Evolutionary conservation across 495 filamentous ascomycete species (phyloP), one percentile per base, ranked within the genome.

Genomic region (Corynascus novoguineensis): DNA sequence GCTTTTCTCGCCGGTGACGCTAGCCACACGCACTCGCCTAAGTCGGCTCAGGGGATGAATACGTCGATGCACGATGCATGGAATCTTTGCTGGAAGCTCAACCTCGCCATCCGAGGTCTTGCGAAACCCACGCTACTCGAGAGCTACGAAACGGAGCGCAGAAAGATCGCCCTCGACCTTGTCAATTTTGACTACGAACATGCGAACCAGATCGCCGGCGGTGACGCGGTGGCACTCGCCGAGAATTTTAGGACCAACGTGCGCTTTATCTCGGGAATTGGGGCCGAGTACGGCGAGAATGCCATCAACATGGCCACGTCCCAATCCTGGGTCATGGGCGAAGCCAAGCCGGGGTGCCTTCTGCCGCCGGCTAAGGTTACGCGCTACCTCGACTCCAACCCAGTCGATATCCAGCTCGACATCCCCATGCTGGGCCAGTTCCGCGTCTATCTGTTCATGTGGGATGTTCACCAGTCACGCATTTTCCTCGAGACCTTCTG

Each of bases 11-110:
- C 84, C 15, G 87, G 87, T 38, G 87, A 90, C 61, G 87, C 87
- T 11, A 81, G 81, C 34, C 87, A 90, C 68, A 89, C 87, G 0
- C 87, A 89, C 67, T 84, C 81, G 11, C 85, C 87, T 14, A 88
- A 88, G 66, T 84, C 85, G 10, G 87, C 85, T 4, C 87, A 88
- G 64, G 87, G 87, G n/a, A 87, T 87, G 83, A 90, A 90, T 60
- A 81, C 86, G 48, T 83, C 79, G 47, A 85, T 90, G 82, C 85
- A 87, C 60, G 88, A 92, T 65, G 78, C 82, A 12, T 88, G 83
- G 76, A 90, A 90, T 58, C 71, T 92, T 5, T 83, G 78, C 11
- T 92, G 88, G 88, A 90, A 90, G 64, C 73, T 91, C 31, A 81
- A 79, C 53, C 73, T 83, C 24, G 79, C 82, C 1, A 72, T 84